Evolutionary conservation across 2,329 filamentous ascomycete species (phyloP), one percentile per base, ranked within the genome.

Genomic region (Pseudogymnoascus verrucosus): DNA sequence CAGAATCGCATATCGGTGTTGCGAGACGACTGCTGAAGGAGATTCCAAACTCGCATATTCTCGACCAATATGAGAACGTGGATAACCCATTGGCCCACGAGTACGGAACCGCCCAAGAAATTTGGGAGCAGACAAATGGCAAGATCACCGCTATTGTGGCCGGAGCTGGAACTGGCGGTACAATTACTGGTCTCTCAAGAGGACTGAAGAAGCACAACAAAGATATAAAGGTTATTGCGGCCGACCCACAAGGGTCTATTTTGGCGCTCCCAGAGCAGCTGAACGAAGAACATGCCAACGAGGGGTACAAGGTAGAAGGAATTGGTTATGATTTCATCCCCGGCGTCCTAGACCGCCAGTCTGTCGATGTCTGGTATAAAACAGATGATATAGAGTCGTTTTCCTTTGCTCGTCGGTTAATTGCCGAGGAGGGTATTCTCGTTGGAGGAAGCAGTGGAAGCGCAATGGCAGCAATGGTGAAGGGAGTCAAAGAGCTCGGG

Each of bases 301-400:
- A 91, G 75, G 81, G 88, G 1, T 99, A 99, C 81, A 98, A 99
- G 79, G 95, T 99, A 0, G 95, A 99, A 79, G 95, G 95, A 47
- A 99, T 99, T 71, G 95, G 95, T 19, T 99, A 99, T 75, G 95
- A 99, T 76, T 99, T 99, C 75, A 89, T 99, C 65, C 95, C 96
- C 5, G 91, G 98, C 23, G 96, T 99, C 4, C 81, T 99, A 63
- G 87, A 95, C 68, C 91, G 89, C 72, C 77, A 87, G 28, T 75
- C 84, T 4, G 90, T 99, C 31, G 90, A 97, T 76, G 89, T 89
- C 73, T 99, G 95, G 95, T 98, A 97, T 80, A 99, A 99, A 85
- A 99, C 95, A 3, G 90, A 93, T 66, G 95, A 99, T 73, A 84
- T 85, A 66, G 90, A 96, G 74, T 93, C 93, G 2, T 99, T 99